Percentiles rank a stretch among this genome's conserved stretches.
Evolutionary conservation across 169 alveolate genomes (phyloP).

Genomic region (Plasmodium knowlesi): DNA sequence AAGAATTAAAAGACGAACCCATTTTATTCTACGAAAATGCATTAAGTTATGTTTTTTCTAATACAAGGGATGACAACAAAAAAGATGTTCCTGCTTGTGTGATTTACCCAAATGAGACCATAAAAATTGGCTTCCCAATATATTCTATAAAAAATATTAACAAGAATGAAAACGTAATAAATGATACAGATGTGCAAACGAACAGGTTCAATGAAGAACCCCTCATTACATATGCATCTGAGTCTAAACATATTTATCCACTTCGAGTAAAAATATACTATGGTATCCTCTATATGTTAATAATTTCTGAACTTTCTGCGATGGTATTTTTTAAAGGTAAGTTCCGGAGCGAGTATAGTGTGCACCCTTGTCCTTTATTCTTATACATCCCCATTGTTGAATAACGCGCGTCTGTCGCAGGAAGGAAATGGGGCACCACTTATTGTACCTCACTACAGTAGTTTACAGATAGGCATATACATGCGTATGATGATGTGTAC

Average conservation of each 20-base stretch:
- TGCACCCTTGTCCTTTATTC: not conserved
- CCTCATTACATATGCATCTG: constrained; percentile 55
- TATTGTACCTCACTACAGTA: no score
- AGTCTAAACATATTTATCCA: constrained; percentile 65
- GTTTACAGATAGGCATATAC: not conserved
- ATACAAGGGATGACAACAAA: constrained; percentile 50
- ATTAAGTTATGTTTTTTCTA: constrained; percentile 69
- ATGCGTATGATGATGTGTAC: not conserved
- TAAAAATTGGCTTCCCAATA: constrained; percentile 67
- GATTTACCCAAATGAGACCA: constrained; percentile 47
- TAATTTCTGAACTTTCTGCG: constrained; percentile 1
- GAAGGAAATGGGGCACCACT: not conserved
- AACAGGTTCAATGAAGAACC: constrained; percentile 72
- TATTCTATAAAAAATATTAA: constrained; percentile 64
- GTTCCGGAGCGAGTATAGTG: not conserved
- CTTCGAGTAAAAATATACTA: constrained; percentile 24
- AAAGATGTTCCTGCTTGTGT: constrained; percentile 68
- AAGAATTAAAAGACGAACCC: constrained; percentile 73
- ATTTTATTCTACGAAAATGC: constrained; percentile 75
- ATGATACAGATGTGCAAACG: constrained; percentile 38
- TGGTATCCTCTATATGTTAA: constrained; percentile 26
- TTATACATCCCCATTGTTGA: not conserved
- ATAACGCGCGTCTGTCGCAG: not conserved
- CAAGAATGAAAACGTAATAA: constrained; percentile 46
- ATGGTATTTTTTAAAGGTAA: constrained; percentile 66